Evolutionary conservation across 768 basidiomycete species (phyloP), one percentile per base, ranked within the genome.

Genomic region (Trametes meyenii): DNA sequence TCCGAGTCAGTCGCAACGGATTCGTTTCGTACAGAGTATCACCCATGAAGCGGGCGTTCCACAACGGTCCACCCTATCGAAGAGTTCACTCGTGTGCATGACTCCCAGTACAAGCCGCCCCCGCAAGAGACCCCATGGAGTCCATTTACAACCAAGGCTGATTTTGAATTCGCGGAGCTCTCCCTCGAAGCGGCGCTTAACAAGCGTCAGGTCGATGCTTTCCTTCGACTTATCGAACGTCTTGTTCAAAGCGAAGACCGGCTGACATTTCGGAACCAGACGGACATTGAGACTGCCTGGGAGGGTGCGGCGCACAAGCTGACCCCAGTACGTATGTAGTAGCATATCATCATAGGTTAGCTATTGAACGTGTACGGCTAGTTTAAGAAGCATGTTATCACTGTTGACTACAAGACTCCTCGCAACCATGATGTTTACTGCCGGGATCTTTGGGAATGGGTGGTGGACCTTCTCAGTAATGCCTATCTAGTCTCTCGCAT

Each of bases 81-180:
- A 21, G 43, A 44, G 16, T 44, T 44, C n/a, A 44, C 43, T 44
- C 43, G 43, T 21, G 17, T 10, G 10, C 43, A 21, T 10, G n/a
- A 10, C 43, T 10, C 13, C 4, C n/a, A 44, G 16, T 33, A 33
- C 29, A 19, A 44, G 43, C 43, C 43, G 17, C 16, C 43, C 3
- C 43, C 10, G 5, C 16, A 44, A 10, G n/a, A 21, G 13, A 21
- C 17, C 17, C 43, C 43, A 17, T 44, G 43, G 43, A 5, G 19
- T 21, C 43, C 43, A n/a, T 44, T 38, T 24, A 16, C 4, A 1
- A 44, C 46, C 3, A 53, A 51, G 3, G 19, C 23, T 14, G 63
- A 67, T n/a, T 67, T 65, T 40, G 66, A 67, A 21, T 64, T 67
- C 35, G 60, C 66, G 6, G 56, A 60, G 23, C 7, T 65, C 8